Conservation (phyloP, 805 yeast species). For the Barnettozyma wickerhamii region DNA sequence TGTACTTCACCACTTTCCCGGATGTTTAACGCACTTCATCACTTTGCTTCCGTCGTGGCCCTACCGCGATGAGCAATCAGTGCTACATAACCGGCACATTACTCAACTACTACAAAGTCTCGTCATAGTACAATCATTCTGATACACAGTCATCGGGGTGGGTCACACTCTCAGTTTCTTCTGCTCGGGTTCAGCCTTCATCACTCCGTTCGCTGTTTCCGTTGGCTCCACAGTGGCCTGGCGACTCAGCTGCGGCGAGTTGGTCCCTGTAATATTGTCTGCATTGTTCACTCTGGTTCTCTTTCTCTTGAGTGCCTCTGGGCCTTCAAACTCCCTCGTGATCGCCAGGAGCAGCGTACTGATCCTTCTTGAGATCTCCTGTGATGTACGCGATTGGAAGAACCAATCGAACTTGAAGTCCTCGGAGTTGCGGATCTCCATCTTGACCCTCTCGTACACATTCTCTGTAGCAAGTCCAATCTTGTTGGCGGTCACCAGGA, state of each 20-base stretch:
- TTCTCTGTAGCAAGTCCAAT: constrained; percentile 59
- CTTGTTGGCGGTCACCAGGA: constrained; percentile 56
- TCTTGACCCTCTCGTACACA: constrained; percentile 59
- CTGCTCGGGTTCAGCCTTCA: constrained; percentile 5
- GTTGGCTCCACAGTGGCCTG: constrained; percentile 30
- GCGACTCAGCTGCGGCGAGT: constrained; percentile 26
- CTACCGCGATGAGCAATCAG: too few relatives aligned
- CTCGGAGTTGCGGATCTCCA: constrained; percentile 55
- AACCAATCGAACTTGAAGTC: constrained; percentile 72
- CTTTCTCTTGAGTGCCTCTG: constrained; percentile 49
- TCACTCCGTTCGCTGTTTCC: background rate
- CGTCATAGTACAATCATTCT: too few relatives aligned
- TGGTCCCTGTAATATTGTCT: constrained; percentile 7
- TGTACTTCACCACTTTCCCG: too few relatives aligned
- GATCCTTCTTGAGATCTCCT: constrained; percentile 66
- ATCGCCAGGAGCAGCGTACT: constrained; percentile 64
- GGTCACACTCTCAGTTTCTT: constrained; percentile 13
- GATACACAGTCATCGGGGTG: background rate
- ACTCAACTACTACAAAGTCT: too few relatives aligned
- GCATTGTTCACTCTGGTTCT: constrained; percentile 20
- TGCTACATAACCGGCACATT: too few relatives aligned
- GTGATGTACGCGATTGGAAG: constrained; percentile 64
- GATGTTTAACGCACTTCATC: too few relatives aligned
- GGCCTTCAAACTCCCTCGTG: constrained; percentile 65
- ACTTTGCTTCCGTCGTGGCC: too few relatives aligned